Percentiles rank a stretch among this genome's conserved stretches.
Evolutionary conservation across 1,284 basidiomycete species (phyloP).

Genomic region (Ceratorhiza oryzae-sativae): DNA sequence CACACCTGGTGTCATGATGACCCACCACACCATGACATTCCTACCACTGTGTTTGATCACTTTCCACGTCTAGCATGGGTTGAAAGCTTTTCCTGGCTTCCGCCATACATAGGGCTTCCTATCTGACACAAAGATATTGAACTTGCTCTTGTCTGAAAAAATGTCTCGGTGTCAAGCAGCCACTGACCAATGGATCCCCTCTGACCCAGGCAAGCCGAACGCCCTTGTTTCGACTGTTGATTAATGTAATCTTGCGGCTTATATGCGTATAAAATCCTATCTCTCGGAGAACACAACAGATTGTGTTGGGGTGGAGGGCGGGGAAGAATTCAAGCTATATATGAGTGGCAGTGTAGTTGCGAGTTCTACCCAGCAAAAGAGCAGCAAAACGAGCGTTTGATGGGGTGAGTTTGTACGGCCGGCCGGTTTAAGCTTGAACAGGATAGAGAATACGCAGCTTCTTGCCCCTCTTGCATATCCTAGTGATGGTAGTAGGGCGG

Average conservation of each 20-base stretch:
- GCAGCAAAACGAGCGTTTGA: slow-evolving; percentile 9
- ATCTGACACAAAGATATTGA: neutral
- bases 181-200: no score
- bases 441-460: slow-evolving; percentile 8
- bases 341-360: neutral
- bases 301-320: neutral
- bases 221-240: no score
- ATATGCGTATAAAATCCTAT: no score
- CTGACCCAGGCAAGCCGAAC: no score
- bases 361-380: neutral
- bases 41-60: slow-evolving; percentile 13
- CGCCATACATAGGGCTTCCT: neutral
- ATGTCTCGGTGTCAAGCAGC: neutral
- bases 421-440: neutral
- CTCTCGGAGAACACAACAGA: neutral
- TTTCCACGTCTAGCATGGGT: neutral
- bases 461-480: neutral
- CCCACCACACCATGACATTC: slow-evolving; percentile 10
- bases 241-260: no score
- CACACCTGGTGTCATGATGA: neutral
- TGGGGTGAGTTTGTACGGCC: neutral
- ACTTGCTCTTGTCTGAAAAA: slow-evolving; percentile 1
- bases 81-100: neutral
- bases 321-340: slow-evolving; percentile 15
- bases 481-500: neutral